Conservation (phyloP, 345 rosid genomes). For the Cochlearia excelsa region DNA sequence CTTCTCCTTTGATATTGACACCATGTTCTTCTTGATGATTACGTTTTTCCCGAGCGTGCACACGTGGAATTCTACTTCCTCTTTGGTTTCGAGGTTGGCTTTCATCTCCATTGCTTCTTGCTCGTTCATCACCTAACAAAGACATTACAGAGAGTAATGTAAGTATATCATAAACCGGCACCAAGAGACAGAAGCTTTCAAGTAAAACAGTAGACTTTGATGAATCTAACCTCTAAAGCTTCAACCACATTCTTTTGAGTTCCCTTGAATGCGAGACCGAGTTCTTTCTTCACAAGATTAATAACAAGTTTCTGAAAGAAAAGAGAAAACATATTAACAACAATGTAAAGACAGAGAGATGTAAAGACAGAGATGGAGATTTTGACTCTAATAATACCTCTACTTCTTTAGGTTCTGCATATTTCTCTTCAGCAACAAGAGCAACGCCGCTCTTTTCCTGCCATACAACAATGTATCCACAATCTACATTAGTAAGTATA, state of each 20-base stretch:
- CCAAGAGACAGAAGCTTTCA: neutral
- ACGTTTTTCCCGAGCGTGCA: conserved; percentile 70
- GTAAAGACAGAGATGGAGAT: neutral
- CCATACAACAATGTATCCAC: conserved; percentile 11
- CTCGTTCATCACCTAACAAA: conserved; percentile 73
- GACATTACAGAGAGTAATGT: neutral
- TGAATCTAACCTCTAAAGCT: conserved; percentile 63
- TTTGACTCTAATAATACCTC: conserved; percentile 51
- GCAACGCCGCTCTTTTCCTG: conserved; percentile 87
- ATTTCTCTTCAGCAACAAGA: conserved; percentile 83
- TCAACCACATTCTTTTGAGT: conserved; percentile 74
- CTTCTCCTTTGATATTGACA: conserved; percentile 84
- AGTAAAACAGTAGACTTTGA: neutral
- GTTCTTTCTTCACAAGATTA: conserved; percentile 71
- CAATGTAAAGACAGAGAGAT: neutral
- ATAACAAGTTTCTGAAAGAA: conserved; percentile 70
- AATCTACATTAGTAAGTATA: conserved; percentile 2
- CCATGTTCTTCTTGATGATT: conserved; percentile 69
- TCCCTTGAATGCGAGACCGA: conserved; percentile 88
- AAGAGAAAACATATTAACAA: neutral
- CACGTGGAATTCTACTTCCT: conserved; percentile 75
- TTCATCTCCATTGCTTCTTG: conserved; percentile 91
- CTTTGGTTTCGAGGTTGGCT: conserved; percentile 67
- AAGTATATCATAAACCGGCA: neutral
- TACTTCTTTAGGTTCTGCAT: conserved; percentile 81